Evolutionary conservation across 139 green algal genomes (phyloP).

Genomic region (Coccomyxa sp.): DNA sequence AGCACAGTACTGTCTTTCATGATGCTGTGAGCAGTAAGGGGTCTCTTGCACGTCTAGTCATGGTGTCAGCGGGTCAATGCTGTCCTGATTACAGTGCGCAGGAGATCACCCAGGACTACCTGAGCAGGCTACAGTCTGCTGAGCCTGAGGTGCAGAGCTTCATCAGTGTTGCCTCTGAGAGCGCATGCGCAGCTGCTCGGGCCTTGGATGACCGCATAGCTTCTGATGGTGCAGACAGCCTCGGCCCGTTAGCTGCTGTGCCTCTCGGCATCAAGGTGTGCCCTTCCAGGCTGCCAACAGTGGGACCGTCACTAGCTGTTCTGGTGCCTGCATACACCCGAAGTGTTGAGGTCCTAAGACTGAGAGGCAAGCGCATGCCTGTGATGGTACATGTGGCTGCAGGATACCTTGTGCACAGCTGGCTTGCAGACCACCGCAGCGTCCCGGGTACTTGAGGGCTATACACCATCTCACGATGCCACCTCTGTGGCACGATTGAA

Average conservation of each 20-base stretch:
- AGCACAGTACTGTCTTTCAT: too few species aligned
- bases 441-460: conserved; percentile 66
- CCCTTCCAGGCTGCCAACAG: neutral
- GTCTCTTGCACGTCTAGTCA: too few species aligned
- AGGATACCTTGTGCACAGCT: conserved; percentile 94
- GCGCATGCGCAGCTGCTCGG: conserved; percentile 24
- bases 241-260: conserved; percentile 69
- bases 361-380: neutral
- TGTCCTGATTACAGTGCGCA: conserved; percentile 17
- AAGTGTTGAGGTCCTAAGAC: neutral
- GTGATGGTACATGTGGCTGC: neutral
- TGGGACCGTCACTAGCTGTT: neutral
- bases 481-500: conserved; percentile 65
- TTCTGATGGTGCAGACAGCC: conserved; percentile 1
- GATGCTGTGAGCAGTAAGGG: too few species aligned
- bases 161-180: conserved; percentile 29
- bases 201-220: conserved; percentile 29
- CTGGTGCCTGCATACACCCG: neutral
- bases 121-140: conserved; percentile 22
- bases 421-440: conserved; percentile 84
- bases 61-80: too few species aligned
- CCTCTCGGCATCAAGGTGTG: conserved; percentile 82
- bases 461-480: conserved; percentile 71
- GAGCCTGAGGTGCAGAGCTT: conserved; percentile 45
- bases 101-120: conserved; percentile 47